Evolutionary conservation across 768 basidiomycete species (phyloP), one percentile per base, ranked within the genome.

Genomic region (Dentipellis fragilis): DNA sequence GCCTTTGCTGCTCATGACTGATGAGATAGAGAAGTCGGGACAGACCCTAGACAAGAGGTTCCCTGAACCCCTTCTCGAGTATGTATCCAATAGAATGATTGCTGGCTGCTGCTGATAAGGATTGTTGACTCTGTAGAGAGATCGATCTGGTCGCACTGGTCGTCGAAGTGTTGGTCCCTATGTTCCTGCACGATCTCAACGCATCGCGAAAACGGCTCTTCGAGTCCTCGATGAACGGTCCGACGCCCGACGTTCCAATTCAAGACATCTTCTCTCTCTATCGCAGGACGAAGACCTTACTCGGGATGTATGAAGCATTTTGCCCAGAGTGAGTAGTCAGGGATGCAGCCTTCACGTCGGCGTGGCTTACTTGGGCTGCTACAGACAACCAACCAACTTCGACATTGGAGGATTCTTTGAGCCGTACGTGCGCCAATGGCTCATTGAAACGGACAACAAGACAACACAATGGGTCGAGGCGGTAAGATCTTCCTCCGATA

Each of bases 391-490:
- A 16, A 65, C 85, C 16, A 72, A 77, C 10, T 90, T 93, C 62
- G 81, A 92, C 59, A 70, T 91, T 29, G 76, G 82, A 4, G 74
- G 73, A 4, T 89, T 89, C 71, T 98, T 98, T 65, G 87, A 91
- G 67, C 81, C 86, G 2, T 92, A 91, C 67, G 89, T 97, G 8
- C 77, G 81, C 7, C 82, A 87, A 60, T 99, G 94, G 95, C 71
- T 99, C 22, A 62, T 80, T n/a, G 85, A 86, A 57, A 96, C 91
- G 0, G 89, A 94, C 62, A 81, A 74, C 56, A 95, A 92, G 74
- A 97, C 95, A 8, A 78, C 80, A 47, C 86, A 93, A 58, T 99
- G 96, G 96, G 95, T 97, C 5, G 81, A 93, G 67, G 85, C 86
- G 58, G 90, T 92, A 59, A 69, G 89, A 78, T 1, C 6, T 7